Conservation (phyloP, 2,329 filamentous ascomycete genomes). For the Meredithiella fracta region DNA sequence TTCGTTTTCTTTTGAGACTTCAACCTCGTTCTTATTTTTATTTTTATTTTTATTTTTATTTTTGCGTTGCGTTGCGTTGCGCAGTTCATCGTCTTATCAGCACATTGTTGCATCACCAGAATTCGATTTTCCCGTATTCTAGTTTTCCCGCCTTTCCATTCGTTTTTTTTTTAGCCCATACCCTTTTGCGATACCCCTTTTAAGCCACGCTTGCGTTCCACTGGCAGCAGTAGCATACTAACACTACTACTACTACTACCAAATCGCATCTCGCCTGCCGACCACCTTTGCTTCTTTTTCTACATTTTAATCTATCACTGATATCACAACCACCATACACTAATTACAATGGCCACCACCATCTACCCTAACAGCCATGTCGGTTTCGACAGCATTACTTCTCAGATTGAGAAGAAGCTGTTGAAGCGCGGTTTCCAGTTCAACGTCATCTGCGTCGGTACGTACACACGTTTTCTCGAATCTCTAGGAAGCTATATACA, state of each 20-base stretch:
- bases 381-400: conserved; percentile 99
- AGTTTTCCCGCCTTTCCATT: conserved; percentile 8
- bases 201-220: conserved; percentile 9
- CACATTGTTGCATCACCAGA: conserved; percentile 8
- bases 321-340: conserved; percentile 18
- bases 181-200: conserved; percentile 14
- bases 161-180: conserved; percentile 7
- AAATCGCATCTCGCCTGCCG: neutral
- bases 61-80: neutral
- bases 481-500: neutral
- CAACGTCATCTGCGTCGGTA: conserved; percentile 98
- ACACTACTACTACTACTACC: neutral
- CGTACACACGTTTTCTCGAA: conserved; percentile 26
- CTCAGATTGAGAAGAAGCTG: conserved; percentile 98
- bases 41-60: too few relatives aligned
- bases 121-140: conserved; percentile 6
- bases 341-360: conserved; percentile 37
- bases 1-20: conserved; percentile 1
- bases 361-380: conserved; percentile 94
- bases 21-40: conserved; percentile 1
- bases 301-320: conserved; percentile 18
- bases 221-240: neutral
- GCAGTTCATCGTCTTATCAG: conserved; percentile 2
- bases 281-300: conserved; percentile 13
- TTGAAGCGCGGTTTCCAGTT: conserved; percentile 99